Base-by-base conservation (phyloP, 371 early-diverging fungal genomes). In the Choanephora cucurbitarum region DNA sequence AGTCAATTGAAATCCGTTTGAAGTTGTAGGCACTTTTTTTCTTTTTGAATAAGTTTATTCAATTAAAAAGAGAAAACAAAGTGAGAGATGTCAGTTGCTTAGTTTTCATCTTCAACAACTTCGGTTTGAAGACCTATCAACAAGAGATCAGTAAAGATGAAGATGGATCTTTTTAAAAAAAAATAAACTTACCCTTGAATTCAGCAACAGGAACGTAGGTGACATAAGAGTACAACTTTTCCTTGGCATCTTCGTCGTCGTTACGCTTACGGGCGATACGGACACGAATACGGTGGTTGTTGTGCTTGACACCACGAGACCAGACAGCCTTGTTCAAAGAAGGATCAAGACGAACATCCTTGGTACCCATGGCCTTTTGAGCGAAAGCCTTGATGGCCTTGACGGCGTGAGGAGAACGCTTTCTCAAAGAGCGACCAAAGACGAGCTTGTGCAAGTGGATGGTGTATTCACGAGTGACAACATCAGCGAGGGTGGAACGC, bases 381-480 rank as follows among this genome's bases (percentile, higher is more conserved):
- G 94, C 94, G 66, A 95, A 94, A 59, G 77, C 71, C 63, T 86
- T 83, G 80, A 96, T 88, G 55, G 82, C 86, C 87, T 94, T 94
- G 72, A 96, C 79, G 66, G 96, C 94, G 56, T 81, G 83, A 59
- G 96, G 96, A 51, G 95, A 89, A 70, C 95, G 89, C 87, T 93
- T 94, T 86, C 93, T 94, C 90, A 95, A 96, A 70, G 86, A 80
- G 52, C 88, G 86, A 64, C 85, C 85, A 65, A 80, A 77, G 62
- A 93, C 86, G 62, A 79, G 83, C 85, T 92, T 93, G 91, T 93
- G 94, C 67, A 95, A 70, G 85, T 94, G 91, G 76, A 93, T 89
- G 76, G 94, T 95, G 88, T 88, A 92, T 72, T 94, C 94, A 67
- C 92, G 88, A 60, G 94, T 89, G 67, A 94, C 88, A 64, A 83